Evolutionary conservation across 73 alveolate genomes (phyloP).

Genomic region (Paramecium tetraurelia): DNA sequence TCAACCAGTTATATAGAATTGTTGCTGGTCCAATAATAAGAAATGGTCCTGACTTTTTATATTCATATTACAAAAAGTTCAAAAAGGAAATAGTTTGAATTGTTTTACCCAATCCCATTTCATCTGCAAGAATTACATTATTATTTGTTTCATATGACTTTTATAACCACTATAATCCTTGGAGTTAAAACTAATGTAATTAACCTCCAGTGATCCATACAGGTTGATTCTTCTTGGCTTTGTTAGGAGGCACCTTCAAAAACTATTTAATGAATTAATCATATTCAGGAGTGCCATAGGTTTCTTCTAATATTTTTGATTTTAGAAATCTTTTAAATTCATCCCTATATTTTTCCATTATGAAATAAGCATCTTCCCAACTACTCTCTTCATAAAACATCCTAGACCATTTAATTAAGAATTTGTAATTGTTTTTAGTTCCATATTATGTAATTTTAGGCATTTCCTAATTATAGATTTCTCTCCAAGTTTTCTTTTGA

Average conservation of each 20-base stretch:
- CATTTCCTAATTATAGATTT: not conserved
- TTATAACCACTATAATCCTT: slow-evolving; percentile 95
- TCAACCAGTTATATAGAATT: slow-evolving; percentile 90
- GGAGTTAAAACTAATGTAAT: slow-evolving; percentile 88
- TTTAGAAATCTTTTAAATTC: slow-evolving; percentile 7
- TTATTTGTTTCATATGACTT: slow-evolving; percentile 77
- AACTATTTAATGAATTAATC: not conserved
- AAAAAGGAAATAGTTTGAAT: slow-evolving; percentile 88
- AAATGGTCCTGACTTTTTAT: slow-evolving; percentile 75
- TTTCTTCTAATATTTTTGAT: slow-evolving; percentile 58
- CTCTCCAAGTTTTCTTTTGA: slow-evolving; percentile 26
- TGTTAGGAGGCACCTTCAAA: not conserved
- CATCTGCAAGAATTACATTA: slow-evolving; percentile 97
- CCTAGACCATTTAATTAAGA: slow-evolving; percentile 68
- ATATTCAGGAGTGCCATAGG: slow-evolving; percentile 17
- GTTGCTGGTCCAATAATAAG: slow-evolving; percentile 91
- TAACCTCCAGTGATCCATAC: slow-evolving; percentile 77
- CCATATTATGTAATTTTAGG: slow-evolving; percentile 46
- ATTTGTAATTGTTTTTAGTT: slow-evolving; percentile 46
- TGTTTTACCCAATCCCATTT: slow-evolving; percentile 99
- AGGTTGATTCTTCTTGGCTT: slow-evolving; percentile 70
- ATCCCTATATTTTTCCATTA: slow-evolving; percentile 45
- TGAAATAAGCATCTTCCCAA: slow-evolving; percentile 62
- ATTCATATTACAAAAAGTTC: slow-evolving; percentile 72
- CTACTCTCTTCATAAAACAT: slow-evolving; percentile 65